Conservation (phyloP, 352 stramenopile genomes). For the Detonula confervacea region DNA sequence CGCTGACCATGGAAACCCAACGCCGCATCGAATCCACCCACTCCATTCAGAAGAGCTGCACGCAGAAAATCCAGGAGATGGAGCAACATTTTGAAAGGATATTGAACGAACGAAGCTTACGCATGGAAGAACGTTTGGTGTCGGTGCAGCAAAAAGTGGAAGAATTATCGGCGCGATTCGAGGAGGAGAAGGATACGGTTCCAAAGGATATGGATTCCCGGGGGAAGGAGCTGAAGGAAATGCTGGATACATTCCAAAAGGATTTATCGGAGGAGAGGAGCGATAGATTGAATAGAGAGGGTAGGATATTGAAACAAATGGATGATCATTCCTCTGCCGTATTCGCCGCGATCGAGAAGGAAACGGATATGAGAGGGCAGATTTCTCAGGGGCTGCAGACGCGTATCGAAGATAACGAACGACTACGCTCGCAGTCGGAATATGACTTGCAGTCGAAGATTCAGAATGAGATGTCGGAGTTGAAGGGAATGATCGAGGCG, state of each 20-base stretch:
- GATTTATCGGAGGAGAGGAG: slow-evolving; percentile 89
- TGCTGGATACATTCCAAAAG: slow-evolving; percentile 90
- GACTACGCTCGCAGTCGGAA: slow-evolving; percentile 52
- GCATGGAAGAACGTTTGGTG: slow-evolving; percentile 85
- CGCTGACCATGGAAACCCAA: slow-evolving; percentile 92
- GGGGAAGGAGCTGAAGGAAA: slow-evolving; percentile 89
- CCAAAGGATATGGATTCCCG: slow-evolving; percentile 88
- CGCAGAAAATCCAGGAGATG: slow-evolving; percentile 89
- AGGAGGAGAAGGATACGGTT: slow-evolving; percentile 90
- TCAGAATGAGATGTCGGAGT: slow-evolving; percentile 68
- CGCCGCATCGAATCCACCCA: slow-evolving; percentile 95
- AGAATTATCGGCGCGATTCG: slow-evolving; percentile 87
- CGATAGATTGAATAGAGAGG: slow-evolving; percentile 88
- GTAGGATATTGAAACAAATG: slow-evolving; percentile 91
- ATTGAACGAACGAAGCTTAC: slow-evolving; percentile 86
- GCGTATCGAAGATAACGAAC: slow-evolving; percentile 63
- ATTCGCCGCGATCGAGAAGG: slow-evolving; percentile 59
- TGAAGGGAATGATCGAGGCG: slow-evolving; percentile 72
- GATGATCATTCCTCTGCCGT: slow-evolving; percentile 86
- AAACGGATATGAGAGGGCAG: slow-evolving; percentile 69
- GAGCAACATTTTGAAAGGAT: slow-evolving; percentile 87
- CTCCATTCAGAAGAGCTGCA: slow-evolving; percentile 90
- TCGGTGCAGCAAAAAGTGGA: slow-evolving; percentile 87
- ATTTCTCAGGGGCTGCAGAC: slow-evolving; percentile 68
- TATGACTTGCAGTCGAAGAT: slow-evolving; percentile 70